phyloP scores from a whole-genome alignment of 129 eudicot species.

The Logfia minima region DNA sequence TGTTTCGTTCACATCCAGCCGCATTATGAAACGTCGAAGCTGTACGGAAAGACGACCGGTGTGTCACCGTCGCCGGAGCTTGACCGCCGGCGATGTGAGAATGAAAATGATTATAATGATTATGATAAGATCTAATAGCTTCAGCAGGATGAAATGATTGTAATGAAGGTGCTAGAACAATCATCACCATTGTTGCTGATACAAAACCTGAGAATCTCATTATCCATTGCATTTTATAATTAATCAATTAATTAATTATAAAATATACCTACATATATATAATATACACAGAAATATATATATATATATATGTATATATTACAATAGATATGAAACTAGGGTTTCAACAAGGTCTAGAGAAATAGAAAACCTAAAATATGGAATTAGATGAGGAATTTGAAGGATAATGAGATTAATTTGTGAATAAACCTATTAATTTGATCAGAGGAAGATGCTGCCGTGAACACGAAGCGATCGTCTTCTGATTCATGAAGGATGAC shows the following conservation, averaged over 20 bases:
- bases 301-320: neutral
- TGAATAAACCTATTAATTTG: conserved; percentile 1
- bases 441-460: conserved; percentile 36
- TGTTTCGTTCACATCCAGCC: conserved; percentile 39
- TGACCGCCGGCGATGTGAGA: conserved; percentile 25
- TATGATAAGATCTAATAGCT: conserved; percentile 70
- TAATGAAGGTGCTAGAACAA: conserved; percentile 69
- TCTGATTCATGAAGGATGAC: conserved; percentile 12
- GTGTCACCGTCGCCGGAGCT: neutral
- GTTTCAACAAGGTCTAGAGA: neutral
- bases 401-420: neutral
- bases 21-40: conserved; percentile 62
- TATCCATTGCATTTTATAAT: conserved; percentile 70
- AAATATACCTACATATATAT: neutral
- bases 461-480: conserved; percentile 30
- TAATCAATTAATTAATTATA: no score
- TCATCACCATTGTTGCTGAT: conserved; percentile 68
- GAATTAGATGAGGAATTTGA: neutral
- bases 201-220: conserved; percentile 68
- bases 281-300: no score
- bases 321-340: neutral
- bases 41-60: conserved; percentile 37
- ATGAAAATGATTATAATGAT: neutral
- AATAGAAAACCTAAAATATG: neutral
- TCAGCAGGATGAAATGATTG: conserved; percentile 95